Conservation (phyloP, 2,329 filamentous ascomycete genomes). For the Emmonsia crescens region DNA sequence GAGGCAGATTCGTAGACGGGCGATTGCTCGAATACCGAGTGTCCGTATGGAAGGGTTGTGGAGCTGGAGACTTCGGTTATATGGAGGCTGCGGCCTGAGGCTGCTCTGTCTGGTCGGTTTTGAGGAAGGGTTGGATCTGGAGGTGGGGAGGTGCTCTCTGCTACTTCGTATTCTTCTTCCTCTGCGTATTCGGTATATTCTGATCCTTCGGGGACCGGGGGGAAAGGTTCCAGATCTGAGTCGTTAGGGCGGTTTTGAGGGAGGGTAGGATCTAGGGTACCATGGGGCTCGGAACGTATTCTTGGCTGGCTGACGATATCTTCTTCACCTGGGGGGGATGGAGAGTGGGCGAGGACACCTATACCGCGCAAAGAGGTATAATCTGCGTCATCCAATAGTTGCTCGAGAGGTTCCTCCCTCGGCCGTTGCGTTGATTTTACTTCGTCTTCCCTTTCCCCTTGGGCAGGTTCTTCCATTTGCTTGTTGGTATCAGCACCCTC, state of each 20-base stretch:
- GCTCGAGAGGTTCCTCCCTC: constrained; percentile 31
- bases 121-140: constrained; percentile 39
- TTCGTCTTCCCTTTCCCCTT: not conserved
- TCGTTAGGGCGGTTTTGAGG: constrained; percentile 14
- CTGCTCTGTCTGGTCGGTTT: constrained; percentile 31
- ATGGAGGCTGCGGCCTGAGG: constrained; percentile 14
- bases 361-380: constrained; percentile 23
- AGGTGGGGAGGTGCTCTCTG: constrained; percentile 1
- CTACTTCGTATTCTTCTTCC: not conserved
- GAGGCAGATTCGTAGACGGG: constrained; percentile 13
- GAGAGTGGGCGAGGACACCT: not conserved
- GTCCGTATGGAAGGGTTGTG: constrained; percentile 5
- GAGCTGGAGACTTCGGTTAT: constrained; percentile 8
- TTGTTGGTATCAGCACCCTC: not conserved
- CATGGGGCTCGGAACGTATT: not conserved
- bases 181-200: not conserved
- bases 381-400: constrained; percentile 34
- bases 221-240: constrained; percentile 8
- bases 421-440: constrained; percentile 18
- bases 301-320: not conserved
- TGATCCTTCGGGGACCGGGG: constrained; percentile 7
- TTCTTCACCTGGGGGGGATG: constrained; percentile 13
- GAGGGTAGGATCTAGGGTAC: constrained; percentile 10
- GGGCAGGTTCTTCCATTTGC: not conserved
- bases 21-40: constrained; percentile 6